Base-by-base conservation (phyloP, 2,329 filamentous ascomycete genomes). In the Aspergillus neotritici region DNA sequence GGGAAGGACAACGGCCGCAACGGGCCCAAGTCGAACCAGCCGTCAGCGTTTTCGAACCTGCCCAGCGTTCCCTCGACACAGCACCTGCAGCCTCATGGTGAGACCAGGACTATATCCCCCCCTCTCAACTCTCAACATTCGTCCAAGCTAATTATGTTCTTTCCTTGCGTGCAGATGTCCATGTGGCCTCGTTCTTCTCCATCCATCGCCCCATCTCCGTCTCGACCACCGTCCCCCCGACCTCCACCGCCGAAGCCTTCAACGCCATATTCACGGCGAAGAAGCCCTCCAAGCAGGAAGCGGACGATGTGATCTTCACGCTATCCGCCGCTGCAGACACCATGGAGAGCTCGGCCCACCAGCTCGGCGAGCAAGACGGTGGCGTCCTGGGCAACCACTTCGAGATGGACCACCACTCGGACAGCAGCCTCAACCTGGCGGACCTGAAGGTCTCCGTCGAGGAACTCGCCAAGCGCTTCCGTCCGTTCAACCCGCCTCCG, bases 191-290 rank as follows among this genome's bases (percentile, higher is more conserved):
- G 47, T 97, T 98, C 76, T 97, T 97, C 74, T 94, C 90, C 50
- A 84, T 94, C 53, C 88, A 98, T 70, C 83, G 93, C 49, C 93
- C 93, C 35, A 91, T 98, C 60, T 94, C 88, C 43, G 81, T 96
- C 53, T 89, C 84, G 38, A 83, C 84, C 56, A 83, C 84, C 54
- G 83, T 95, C 61, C 93, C 86, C 43, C 82, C 79, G 56, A 73
- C 77, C 14, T 78, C 89, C 35, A 82, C 79, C 40, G 75, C 84
- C 49, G 84, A 86, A 61, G 77, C 83, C 38, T 96, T 97, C 66
- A 83, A 87, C 49, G 77, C 84, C 60, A 90, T 98, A 60, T 97
- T 97, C 66, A 75, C 82, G 72, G 44, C 76, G 72, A 71, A 76
- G 78, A 56, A 63, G 55, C 28, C 66, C 54, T 52, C 64, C 25